These are phyloP conservation scores for Aspergillus pseudotamarii DNA, from an alignment of 2,329 filamentous ascomycete genomes.

Conservation along the genomic window DNA sequence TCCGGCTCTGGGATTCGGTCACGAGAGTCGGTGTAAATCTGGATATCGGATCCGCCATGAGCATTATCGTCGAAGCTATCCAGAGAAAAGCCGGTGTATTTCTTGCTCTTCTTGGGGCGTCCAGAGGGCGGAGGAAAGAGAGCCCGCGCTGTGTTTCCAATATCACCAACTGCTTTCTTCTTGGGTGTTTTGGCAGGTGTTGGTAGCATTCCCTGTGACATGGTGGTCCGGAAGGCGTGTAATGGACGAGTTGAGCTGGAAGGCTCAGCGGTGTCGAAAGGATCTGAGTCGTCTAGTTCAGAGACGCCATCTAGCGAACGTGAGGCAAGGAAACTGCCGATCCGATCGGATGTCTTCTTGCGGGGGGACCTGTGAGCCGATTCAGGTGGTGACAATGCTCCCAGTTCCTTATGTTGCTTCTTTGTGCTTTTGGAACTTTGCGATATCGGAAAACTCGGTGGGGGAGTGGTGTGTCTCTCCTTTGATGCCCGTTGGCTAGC, in stretches of 20 bases:
- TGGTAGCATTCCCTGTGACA: conserved; percentile 54
- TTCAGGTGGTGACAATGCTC: conserved; percentile 32
- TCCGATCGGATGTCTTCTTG: conserved; percentile 27
- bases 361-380: conserved; percentile 31
- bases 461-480: conserved; percentile 32
- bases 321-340: conserved; percentile 13
- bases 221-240: conserved; percentile 29
- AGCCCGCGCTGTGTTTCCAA: conserved; percentile 55
- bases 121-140: conserved; percentile 56
- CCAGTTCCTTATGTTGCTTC: conserved; percentile 27
- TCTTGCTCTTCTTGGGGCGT: conserved; percentile 50
- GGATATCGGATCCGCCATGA: conserved; percentile 46
- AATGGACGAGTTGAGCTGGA: conserved; percentile 25
- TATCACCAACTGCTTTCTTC: conserved; percentile 53
- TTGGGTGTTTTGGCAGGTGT: conserved; percentile 65
- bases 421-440: conserved; percentile 23
- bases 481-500: conserved; percentile 36
- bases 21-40: conserved; percentile 66
- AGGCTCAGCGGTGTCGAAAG: conserved; percentile 27
- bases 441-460: conserved; percentile 30
- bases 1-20: conserved; percentile 61
- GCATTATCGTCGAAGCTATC: conserved; percentile 44
- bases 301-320: conserved; percentile 24
- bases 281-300: conserved; percentile 23
- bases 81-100: conserved; percentile 49